Evolutionary conservation across 164 flowering plant species (phyloP), one percentile per base, ranked within the genome.

Genomic region (Magnolia changhungtana): DNA sequence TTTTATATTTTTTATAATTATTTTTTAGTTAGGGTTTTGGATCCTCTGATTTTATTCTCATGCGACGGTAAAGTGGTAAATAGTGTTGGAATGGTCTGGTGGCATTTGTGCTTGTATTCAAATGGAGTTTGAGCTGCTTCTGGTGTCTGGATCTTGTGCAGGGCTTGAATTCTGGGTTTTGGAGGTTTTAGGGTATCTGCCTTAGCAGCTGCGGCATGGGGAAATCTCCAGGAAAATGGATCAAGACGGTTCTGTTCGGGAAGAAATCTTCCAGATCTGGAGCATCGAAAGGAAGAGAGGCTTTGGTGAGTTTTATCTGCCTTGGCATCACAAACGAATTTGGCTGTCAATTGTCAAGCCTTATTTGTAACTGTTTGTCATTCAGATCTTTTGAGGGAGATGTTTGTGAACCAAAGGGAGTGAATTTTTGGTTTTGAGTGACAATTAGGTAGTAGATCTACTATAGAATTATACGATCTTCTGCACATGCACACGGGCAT

Each of bases 151-250:
- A 52, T 37, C 58, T 49, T 49, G 31, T 70, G 49, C 72, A 70
- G 72, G 72, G 55, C 58, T 51, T 23, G 72, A 37, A 52, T 11
- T 11, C 18, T 55, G 61, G 61, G 61, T 55, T 55, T 8, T 55
- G 61, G 61, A 55, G 61, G 18, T 55, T 45, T 45, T 31, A 67
- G 55, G 18, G 13, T 29, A 6, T 7, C 4, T 16, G 14, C 52
- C 64, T 52, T 24, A 20, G n/a, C 9, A 27, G 52, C 37, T 8
- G 27, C 19, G 24, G 78, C 29, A 94, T 94, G 97, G 94, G 97
- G 58, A 93, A 88, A 79, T 88, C 98, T 72, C 92, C 97, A 7
- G 95, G 82, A 64, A 95, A 85, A 85, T 95, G 99, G 99, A 85
- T 95, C 79, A 95, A 92, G 85, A 85, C 91, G 2, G 81, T 92